phyloP scores from a whole-genome alignment of 169 alveolate genomes.

The Pseudocohnilembus persalinus region DNA sequence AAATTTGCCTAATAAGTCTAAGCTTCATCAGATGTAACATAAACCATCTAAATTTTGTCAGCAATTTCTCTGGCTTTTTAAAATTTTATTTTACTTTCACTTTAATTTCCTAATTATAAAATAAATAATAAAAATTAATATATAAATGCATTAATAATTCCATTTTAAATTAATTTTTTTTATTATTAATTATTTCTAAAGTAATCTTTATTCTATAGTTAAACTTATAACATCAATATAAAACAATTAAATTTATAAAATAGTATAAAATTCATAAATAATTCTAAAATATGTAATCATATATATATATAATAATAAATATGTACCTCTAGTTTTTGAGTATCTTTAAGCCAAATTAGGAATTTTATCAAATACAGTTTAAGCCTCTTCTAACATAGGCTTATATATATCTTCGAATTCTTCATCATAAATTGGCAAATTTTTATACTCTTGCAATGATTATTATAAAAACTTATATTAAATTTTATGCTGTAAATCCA shows the following conservation, averaged over 20 bases:
- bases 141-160: too few relatives aligned
- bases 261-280: too few relatives aligned
- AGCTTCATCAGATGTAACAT: not conserved
- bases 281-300: too few relatives aligned
- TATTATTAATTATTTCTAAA: too few relatives aligned
- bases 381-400: not conserved
- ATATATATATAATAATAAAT: too few relatives aligned
- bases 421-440: not conserved
- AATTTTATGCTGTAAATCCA: not conserved
- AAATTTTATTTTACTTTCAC: not conserved
- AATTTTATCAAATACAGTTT: not conserved
- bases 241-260: too few relatives aligned
- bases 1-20: not conserved
- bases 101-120: not conserved
- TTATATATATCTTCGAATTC: not conserved
- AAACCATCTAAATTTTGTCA: too few relatives aligned
- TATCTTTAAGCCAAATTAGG: not conserved
- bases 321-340: not conserved
- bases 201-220: too few relatives aligned
- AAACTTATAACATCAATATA: too few relatives aligned
- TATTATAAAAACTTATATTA: too few relatives aligned
- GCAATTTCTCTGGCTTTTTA: not conserved
- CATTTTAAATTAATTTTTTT: too few relatives aligned
- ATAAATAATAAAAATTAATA: too few relatives aligned
- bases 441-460: not conserved